phyloP scores from a whole-genome alignment of 139 green algal genomes.

The Chlamydomonas eustigma region DNA sequence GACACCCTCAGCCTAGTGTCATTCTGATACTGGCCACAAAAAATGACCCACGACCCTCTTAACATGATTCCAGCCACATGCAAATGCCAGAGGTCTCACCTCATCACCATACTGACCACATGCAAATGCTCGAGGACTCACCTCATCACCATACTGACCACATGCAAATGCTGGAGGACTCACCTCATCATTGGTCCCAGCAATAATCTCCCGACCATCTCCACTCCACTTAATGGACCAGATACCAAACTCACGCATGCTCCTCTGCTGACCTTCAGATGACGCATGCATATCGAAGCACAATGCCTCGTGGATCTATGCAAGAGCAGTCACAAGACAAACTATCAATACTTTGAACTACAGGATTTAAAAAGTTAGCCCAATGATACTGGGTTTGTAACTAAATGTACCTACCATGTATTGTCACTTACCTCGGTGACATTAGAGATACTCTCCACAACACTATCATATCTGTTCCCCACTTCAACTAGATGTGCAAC shows the following conservation, averaged over 20 bases:
- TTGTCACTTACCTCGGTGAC: slow-evolving; percentile 34
- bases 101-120: too few species aligned
- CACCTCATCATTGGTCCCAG: slow-evolving; percentile 32
- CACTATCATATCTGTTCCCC: slow-evolving; percentile 25
- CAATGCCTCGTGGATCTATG: slow-evolving; percentile 66
- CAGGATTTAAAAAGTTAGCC: too few species aligned
- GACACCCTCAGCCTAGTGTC: too few species aligned
- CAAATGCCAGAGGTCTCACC: not conserved
- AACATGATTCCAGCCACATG: too few species aligned
- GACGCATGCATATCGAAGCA: slow-evolving; percentile 33
- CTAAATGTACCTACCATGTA: not conserved
- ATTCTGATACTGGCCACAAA: too few species aligned
- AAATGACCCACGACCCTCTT: too few species aligned
- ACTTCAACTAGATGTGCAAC: slow-evolving; percentile 5
- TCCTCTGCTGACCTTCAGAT: not conserved
- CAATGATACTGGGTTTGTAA: too few species aligned
- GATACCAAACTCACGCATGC: slow-evolving; percentile 8
- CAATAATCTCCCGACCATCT: slow-evolving; percentile 47
- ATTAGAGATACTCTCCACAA: slow-evolving; percentile 42
- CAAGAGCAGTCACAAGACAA: too few species aligned
- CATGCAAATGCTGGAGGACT: not conserved
- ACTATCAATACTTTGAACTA: too few species aligned
- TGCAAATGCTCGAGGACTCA: not conserved
- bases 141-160: slow-evolving; percentile 2
- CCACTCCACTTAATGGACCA: slow-evolving; percentile 34